Conservation (phyloP, 805 yeast species). For the Zygoascus biomembranicola region DNA sequence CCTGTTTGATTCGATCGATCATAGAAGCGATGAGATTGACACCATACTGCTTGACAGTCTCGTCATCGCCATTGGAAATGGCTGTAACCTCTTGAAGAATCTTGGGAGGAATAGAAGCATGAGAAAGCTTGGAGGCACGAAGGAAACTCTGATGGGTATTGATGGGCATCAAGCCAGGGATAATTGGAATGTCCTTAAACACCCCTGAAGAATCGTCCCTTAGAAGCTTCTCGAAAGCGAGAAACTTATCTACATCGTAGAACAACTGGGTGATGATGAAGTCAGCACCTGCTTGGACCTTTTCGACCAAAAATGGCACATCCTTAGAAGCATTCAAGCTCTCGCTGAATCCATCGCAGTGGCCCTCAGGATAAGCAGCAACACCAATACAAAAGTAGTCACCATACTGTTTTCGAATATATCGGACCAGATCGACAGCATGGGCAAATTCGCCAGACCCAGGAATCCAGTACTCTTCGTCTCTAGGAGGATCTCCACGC, state of each 20-base stretch:
- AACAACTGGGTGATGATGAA: slow-evolving; percentile 87
- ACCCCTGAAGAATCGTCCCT: slow-evolving; percentile 28
- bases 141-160: slow-evolving; percentile 75
- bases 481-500: slow-evolving; percentile 93
- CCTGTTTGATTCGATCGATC: slow-evolving; percentile 35
- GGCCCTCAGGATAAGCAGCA: slow-evolving; percentile 98
- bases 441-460: slow-evolving; percentile 51
- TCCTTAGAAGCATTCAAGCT: slow-evolving; percentile 63
- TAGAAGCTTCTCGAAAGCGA: slow-evolving; percentile 46
- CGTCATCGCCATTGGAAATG: slow-evolving; percentile 60
- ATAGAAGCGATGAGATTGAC: slow-evolving; percentile 63
- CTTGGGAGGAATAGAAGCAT: slow-evolving; percentile 66
- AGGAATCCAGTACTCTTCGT: slow-evolving; percentile 49
- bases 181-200: slow-evolving; percentile 43
- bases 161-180: slow-evolving; percentile 90
- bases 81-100: slow-evolving; percentile 46
- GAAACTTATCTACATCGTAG: slow-evolving; percentile 74
- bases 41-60: slow-evolving; percentile 73
- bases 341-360: slow-evolving; percentile 81
- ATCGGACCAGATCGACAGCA: slow-evolving; percentile 81
- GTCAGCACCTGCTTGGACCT: slow-evolving; percentile 90
- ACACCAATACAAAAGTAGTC: slow-evolving; percentile 90
- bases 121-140: slow-evolving; percentile 82
- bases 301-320: slow-evolving; percentile 71
- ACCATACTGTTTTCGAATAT: slow-evolving; percentile 62